Evolutionary conservation across 2,329 filamentous ascomycete genomes (phyloP).

Genomic region (Fusarium sp.): DNA sequence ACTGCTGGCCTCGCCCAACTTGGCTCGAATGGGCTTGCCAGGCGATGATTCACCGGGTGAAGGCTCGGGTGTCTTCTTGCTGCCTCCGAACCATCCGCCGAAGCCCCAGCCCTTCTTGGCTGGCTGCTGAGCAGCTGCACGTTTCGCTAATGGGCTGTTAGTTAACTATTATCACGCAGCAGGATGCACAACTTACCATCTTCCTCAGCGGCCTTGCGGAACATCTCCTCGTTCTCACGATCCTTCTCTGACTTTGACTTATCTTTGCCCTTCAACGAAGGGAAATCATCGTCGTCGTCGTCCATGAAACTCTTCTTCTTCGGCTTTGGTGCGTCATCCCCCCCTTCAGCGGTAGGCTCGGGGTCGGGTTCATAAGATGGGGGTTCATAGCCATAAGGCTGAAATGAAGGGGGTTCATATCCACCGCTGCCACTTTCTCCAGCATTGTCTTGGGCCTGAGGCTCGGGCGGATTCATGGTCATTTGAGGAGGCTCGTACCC

Average conservation of each 20-base stretch:
- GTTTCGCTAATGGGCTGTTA: constrained; percentile 68
- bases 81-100: constrained; percentile 86
- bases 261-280: constrained; percentile 64
- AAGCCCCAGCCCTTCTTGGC: constrained; percentile 84
- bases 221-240: constrained; percentile 86
- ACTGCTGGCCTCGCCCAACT: constrained; percentile 92
- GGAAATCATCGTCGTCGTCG: constrained; percentile 83
- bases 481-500: constrained; percentile 67
- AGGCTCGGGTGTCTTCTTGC: constrained; percentile 67
- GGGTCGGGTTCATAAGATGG: constrained; percentile 70
- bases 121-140: constrained; percentile 64
- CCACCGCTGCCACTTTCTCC: constrained; percentile 57
- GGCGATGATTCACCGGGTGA: constrained; percentile 58
- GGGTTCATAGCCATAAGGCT: constrained; percentile 72
- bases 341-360: constrained; percentile 57
- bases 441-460: constrained; percentile 29
- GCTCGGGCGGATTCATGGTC: constrained; percentile 40
- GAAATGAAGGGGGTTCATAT: constrained; percentile 76
- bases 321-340: constrained; percentile 68
- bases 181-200: constrained; percentile 67
- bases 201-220: constrained; percentile 86
- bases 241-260: constrained; percentile 80
- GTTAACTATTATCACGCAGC: background rate
- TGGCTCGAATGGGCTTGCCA: constrained; percentile 86
- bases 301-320: constrained; percentile 88